phyloP scores from a whole-genome alignment of 768 basidiomycete genomes.

The Strobilomyces echinocephalus region DNA sequence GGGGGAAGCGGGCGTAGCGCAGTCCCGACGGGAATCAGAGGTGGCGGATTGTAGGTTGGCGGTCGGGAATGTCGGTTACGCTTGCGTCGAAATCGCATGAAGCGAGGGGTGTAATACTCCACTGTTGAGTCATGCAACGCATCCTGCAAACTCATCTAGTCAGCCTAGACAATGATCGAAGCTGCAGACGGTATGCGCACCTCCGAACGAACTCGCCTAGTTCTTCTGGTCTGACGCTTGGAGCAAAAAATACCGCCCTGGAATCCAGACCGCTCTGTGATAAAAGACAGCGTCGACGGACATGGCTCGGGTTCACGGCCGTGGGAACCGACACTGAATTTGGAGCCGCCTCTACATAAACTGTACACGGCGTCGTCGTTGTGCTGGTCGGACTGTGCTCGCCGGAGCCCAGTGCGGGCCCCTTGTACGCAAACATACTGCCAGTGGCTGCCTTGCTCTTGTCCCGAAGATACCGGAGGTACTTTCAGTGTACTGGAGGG shows the following conservation, averaged over 20 bases:
- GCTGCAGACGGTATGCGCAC: constrained; percentile 33
- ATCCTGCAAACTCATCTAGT: constrained; percentile 63
- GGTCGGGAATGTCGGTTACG: constrained; percentile 74
- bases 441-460: too few relatives aligned
- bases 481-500: too few relatives aligned
- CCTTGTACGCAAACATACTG: too few relatives aligned
- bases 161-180: not conserved
- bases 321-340: too few relatives aligned
- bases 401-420: too few relatives aligned
- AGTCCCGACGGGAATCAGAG: constrained; percentile 41
- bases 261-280: constrained; percentile 89
- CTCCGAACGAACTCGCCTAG: constrained; percentile 85
- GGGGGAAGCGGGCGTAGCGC: constrained; percentile 59
- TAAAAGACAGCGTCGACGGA: too few relatives aligned
- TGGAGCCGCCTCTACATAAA: too few relatives aligned
- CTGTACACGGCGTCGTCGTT: too few relatives aligned
- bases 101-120: constrained; percentile 92
- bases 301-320: too few relatives aligned
- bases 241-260: constrained; percentile 87
- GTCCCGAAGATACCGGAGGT: too few relatives aligned
- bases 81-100: constrained; percentile 87
- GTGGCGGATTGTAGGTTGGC: constrained; percentile 44
- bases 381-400: too few relatives aligned
- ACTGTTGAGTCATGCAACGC: constrained; percentile 85
- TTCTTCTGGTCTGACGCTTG: constrained; percentile 83